These are phyloP conservation scores for Naganishia randhawae DNA, from an alignment of 768 basidiomycete species.

Conservation along the genomic window DNA sequence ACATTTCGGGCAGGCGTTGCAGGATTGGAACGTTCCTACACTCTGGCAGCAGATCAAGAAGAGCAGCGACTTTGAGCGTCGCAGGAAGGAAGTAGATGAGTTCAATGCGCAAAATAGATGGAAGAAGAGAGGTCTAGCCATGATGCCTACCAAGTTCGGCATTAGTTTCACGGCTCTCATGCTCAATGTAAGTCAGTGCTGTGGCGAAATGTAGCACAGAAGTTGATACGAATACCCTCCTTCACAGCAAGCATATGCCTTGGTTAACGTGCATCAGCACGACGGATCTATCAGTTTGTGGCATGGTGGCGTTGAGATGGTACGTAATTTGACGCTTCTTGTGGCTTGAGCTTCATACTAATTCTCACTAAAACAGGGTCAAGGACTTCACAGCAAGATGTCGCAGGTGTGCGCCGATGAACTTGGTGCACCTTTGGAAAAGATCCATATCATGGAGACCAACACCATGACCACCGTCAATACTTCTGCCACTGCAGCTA, in stretches of 20 bases:
- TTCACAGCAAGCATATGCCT: slow-evolving; percentile 23
- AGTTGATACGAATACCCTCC: not conserved
- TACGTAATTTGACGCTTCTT: not conserved
- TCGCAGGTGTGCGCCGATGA: slow-evolving; percentile 39
- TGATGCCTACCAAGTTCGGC: slow-evolving; percentile 40
- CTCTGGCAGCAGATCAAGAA: slow-evolving; percentile 31
- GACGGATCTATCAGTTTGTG: slow-evolving; percentile 39
- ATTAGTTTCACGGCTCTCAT: slow-evolving; percentile 33
- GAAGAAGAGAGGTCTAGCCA: slow-evolving; percentile 36
- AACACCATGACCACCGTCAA: slow-evolving; percentile 36
- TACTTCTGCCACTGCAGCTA: slow-evolving; percentile 33
- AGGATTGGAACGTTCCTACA: slow-evolving; percentile 39
- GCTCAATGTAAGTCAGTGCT: slow-evolving; percentile 6
- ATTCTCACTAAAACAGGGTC: slow-evolving; percentile 5
- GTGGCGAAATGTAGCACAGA: no score
- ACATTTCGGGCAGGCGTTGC: slow-evolving; percentile 36
- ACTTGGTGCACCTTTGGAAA: slow-evolving; percentile 36
- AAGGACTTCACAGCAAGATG: slow-evolving; percentile 36
- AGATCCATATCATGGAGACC: slow-evolving; percentile 37
- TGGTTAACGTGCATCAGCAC: slow-evolving; percentile 28
- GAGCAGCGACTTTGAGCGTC: slow-evolving; percentile 30
- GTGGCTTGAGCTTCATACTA: not conserved
- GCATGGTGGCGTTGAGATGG: slow-evolving; percentile 40
- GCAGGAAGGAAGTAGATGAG: slow-evolving; percentile 30
- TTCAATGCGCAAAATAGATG: slow-evolving; percentile 38